These are phyloP conservation scores for Nakazawaea wyomingensis DNA, from an alignment of 805 yeast species.

Conservation along the genomic window DNA sequence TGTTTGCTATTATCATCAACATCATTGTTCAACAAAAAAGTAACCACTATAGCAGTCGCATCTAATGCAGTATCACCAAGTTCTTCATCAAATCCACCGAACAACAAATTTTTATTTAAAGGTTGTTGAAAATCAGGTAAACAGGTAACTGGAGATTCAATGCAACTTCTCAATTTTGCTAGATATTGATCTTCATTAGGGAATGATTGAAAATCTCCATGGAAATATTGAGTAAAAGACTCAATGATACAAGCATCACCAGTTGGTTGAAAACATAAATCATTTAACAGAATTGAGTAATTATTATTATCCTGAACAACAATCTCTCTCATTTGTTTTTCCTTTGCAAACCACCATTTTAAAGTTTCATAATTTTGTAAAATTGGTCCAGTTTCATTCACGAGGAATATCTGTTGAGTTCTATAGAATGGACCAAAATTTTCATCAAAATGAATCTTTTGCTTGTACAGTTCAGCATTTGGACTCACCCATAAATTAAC, in stretches of 20 bases:
- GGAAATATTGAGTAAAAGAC: slow-evolving; percentile 84
- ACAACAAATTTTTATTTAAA: slow-evolving; percentile 61
- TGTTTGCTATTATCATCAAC: slow-evolving; percentile 37
- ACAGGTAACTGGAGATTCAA: slow-evolving; percentile 81
- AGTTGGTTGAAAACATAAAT: slow-evolving; percentile 79
- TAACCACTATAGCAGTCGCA: slow-evolving; percentile 71
- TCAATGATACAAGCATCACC: slow-evolving; percentile 79
- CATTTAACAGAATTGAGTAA: slow-evolving; percentile 37
- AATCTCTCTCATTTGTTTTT: slow-evolving; percentile 41
- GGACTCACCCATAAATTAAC: slow-evolving; percentile 88
- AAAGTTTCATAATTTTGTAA: slow-evolving; percentile 60
- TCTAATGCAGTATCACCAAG: slow-evolving; percentile 37
- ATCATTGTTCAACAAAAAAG: slow-evolving; percentile 59
- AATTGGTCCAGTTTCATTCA: slow-evolving; percentile 64
- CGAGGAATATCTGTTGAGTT: slow-evolving; percentile 75
- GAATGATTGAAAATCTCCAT: slow-evolving; percentile 49
- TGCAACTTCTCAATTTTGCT: slow-evolving; percentile 49
- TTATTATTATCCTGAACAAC: slow-evolving; percentile 20
- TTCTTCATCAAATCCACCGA: slow-evolving; percentile 50
- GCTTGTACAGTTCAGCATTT: slow-evolving; percentile 58
- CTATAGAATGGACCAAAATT: slow-evolving; percentile 91
- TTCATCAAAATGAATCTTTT: slow-evolving; percentile 66
- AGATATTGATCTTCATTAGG: slow-evolving; percentile 51
- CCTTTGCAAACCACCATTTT: slow-evolving; percentile 88
- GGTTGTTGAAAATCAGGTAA: slow-evolving; percentile 92